These are phyloP conservation scores for Eucalyptus grandis DNA, from an alignment of 345 rosid genomes.

Conservation along the genomic window DNA sequence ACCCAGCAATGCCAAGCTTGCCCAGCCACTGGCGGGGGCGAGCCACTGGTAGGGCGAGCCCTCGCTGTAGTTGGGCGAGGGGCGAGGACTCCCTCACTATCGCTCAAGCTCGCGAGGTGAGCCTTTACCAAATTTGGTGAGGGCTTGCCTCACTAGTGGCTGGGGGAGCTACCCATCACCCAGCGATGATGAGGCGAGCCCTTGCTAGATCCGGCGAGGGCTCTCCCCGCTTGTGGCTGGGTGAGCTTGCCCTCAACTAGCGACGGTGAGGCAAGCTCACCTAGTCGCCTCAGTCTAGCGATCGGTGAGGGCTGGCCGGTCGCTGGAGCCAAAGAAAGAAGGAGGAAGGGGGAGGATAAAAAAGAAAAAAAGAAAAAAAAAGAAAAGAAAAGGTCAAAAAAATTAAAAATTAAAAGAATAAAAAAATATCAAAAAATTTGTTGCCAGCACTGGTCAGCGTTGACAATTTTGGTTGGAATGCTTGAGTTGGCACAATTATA, in stretches of 20 bases:
- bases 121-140: rapidly evolving
- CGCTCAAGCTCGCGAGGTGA: rapidly evolving
- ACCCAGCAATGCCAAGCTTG: too few species aligned
- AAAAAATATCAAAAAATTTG: too few species aligned
- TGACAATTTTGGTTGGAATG: rapidly evolving
- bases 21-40: rapidly evolving
- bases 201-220: rapidly evolving
- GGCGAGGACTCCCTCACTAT: too few species aligned
- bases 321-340: rapidly evolving
- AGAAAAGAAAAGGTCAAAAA: too few species aligned
- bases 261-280: rapidly evolving
- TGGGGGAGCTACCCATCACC: too few species aligned
- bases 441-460: rapidly evolving
- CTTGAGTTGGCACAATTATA: rapidly evolving
- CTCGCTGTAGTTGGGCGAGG: rapidly evolving
- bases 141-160: too few species aligned
- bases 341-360: too few species aligned
- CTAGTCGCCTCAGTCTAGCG: too few species aligned
- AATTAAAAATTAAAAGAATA: too few species aligned
- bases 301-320: rapidly evolving
- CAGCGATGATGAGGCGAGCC: rapidly evolving
- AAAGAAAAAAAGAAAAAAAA: rapidly evolving
- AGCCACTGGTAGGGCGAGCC: too few species aligned
- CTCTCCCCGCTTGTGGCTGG: rapidly evolving
- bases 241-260: too few species aligned